These are phyloP conservation scores for Acer negundo DNA, from an alignment of 345 rosid genomes.

Conservation along the genomic window DNA sequence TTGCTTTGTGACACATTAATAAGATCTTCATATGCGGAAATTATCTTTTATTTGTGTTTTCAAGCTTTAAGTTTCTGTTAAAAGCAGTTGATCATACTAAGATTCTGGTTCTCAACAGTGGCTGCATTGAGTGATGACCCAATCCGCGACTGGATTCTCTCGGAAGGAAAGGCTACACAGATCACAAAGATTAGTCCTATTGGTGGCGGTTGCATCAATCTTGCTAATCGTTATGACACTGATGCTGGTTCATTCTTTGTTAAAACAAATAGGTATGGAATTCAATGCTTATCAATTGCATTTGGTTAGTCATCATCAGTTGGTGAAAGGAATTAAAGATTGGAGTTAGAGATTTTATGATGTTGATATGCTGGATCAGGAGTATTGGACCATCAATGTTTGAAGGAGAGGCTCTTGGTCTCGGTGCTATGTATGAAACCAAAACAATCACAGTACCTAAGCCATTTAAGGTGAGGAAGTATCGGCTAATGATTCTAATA, in stretches of 20 bases:
- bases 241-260: constrained; percentile 85
- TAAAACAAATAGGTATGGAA: constrained; percentile 74
- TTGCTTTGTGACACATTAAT: background rate
- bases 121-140: constrained; percentile 85
- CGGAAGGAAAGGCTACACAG: constrained; percentile 77
- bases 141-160: constrained; percentile 78
- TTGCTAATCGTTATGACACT: constrained; percentile 72
- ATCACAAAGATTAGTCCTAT: constrained; percentile 68
- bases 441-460: constrained; percentile 75
- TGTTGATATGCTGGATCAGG: constrained; percentile 43
- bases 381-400: constrained; percentile 84
- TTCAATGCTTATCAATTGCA: background rate
- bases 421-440: constrained; percentile 82
- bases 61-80: constrained; percentile 5
- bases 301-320: background rate
- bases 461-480: constrained; percentile 69
- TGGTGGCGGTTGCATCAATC: constrained; percentile 95
- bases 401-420: constrained; percentile 90
- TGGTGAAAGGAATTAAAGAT: constrained; percentile 14
- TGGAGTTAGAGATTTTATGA: constrained; percentile 16
- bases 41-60: background rate
- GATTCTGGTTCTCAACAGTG: constrained; percentile 39
- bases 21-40: background rate
- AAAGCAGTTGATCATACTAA: constrained; percentile 6
- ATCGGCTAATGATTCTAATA: constrained; percentile 3